Percentiles rank a stretch among this genome's conserved stretches.
Conservation (phyloP, 176 grass and related monocot species). For the Oryza officinalis region DNA sequence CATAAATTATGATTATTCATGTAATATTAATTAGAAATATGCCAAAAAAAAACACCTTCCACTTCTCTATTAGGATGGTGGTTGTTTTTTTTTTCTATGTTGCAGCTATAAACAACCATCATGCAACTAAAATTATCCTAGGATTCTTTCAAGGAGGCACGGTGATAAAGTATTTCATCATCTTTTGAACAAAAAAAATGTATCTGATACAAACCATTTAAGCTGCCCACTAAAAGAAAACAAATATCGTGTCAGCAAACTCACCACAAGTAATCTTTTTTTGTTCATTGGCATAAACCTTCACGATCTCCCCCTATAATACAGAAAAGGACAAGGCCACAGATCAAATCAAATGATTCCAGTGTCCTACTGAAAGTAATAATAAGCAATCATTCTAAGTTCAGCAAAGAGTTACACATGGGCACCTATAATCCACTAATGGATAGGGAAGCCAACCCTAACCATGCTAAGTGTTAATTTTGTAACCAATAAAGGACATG, state of each 20-base stretch:
- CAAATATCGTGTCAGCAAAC: constrained; percentile 26
- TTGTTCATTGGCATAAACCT: constrained; percentile 78
- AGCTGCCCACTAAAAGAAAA: constrained; percentile 15
- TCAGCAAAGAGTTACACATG: not conserved
- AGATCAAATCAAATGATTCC: constrained; percentile 24
- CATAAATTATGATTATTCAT: constrained; percentile 18
- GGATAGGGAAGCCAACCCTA: not conserved
- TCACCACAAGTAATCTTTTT: constrained; percentile 91
- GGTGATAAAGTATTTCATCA: not conserved
- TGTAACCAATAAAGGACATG: constrained; percentile 2
- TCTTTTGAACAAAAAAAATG: not conserved
- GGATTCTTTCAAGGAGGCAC: constrained; percentile 10
- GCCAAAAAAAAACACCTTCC: constrained; percentile 1
- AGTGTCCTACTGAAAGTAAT: constrained; percentile 5
- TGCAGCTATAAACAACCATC: not conserved
- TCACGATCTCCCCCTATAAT: constrained; percentile 85
- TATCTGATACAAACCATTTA: not conserved
- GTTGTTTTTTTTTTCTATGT: not conserved
- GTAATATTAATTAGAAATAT: constrained; percentile 9
- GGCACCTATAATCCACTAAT: not conserved
- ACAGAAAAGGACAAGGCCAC: not conserved
- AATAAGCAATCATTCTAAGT: not conserved
- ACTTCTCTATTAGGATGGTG: not conserved
- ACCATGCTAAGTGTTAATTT: not conserved
- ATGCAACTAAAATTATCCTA: not conserved